Conservation (phyloP, 805 yeast species). For the Ogataea paraovalis region DNA sequence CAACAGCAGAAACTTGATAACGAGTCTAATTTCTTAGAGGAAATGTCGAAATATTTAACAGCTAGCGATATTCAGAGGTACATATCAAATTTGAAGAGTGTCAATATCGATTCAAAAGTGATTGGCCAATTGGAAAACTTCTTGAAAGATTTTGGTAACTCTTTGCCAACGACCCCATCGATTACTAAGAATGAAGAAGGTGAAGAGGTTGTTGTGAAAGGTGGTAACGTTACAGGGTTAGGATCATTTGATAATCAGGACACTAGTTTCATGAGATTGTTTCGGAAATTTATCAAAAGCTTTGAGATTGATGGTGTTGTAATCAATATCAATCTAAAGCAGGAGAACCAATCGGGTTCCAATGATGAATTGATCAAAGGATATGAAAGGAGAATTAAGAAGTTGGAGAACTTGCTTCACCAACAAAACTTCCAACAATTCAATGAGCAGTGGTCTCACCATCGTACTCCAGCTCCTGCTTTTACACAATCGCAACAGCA, state of each 20-base stretch:
- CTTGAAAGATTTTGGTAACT: constrained; percentile 24
- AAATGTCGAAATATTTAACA: constrained; percentile 19
- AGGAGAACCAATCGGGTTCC: constrained; percentile 7
- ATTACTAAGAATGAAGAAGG: constrained; percentile 15
- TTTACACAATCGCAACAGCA: not conserved
- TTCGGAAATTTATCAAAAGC: constrained; percentile 43
- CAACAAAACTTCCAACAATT: constrained; percentile 62
- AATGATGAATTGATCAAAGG: constrained; percentile 47
- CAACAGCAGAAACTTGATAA: not conserved
- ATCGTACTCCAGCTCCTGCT: constrained; percentile 1
- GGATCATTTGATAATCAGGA: constrained; percentile 29
- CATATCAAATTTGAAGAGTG: constrained; percentile 31
- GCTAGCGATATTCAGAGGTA: constrained; percentile 34
- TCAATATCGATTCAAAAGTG: constrained; percentile 30
- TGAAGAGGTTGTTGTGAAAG: constrained; percentile 20
- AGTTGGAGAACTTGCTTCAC: constrained; percentile 73
- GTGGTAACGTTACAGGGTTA: constrained; percentile 25
- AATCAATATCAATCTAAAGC: constrained; percentile 31
- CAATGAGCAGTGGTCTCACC: constrained; percentile 34
- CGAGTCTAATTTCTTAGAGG: not conserved
- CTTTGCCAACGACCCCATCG: not conserved
- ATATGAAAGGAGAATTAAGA: constrained; percentile 67
- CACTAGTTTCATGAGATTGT: constrained; percentile 34
- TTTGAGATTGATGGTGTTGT: constrained; percentile 35
- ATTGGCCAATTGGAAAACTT: constrained; percentile 35